These are phyloP conservation scores for Fusarium staphyleae DNA, from an alignment of 2,329 filamentous ascomycete genomes.

Conservation along the genomic window DNA sequence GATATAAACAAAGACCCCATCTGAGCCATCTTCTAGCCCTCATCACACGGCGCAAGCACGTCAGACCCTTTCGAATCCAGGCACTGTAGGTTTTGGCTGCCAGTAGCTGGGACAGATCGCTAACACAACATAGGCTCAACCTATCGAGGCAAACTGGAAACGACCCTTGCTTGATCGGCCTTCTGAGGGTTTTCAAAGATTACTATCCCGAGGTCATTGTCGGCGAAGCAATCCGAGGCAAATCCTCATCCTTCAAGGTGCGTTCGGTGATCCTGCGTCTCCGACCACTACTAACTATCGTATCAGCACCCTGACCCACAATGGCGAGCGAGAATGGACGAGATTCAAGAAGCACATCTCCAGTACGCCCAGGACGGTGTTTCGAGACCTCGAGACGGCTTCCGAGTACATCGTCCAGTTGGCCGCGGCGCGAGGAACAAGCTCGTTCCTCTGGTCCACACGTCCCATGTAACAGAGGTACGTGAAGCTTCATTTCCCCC, in stretches of 20 bases:
- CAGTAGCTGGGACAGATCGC: neutral
- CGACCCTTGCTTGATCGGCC: conserved; percentile 75
- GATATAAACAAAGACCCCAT: conserved; percentile 54
- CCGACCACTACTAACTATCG: conserved; percentile 26
- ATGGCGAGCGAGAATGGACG: conserved; percentile 73
- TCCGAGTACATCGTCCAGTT: conserved; percentile 65
- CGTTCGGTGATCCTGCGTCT: too few relatives aligned
- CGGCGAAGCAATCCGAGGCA: conserved; percentile 68
- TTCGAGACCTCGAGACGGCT: conserved; percentile 55
- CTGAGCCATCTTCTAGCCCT: conserved; percentile 81
- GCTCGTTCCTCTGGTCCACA: conserved; percentile 73
- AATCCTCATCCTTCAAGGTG: conserved; percentile 68
- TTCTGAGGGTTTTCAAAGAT: conserved; percentile 85
- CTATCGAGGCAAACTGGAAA: conserved; percentile 69
- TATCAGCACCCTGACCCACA: conserved; percentile 73
- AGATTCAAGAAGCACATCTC: conserved; percentile 67
- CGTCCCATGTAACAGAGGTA: conserved; percentile 74
- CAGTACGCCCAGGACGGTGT: conserved; percentile 54
- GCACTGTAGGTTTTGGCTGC: conserved; percentile 60
- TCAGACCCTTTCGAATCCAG: conserved; percentile 84
- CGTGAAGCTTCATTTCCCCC: conserved; percentile 24
- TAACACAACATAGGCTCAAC: conserved; percentile 54
- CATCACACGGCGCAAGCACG: conserved; percentile 81
- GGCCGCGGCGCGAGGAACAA: conserved; percentile 43
- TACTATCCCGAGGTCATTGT: conserved; percentile 91